Evolutionary conservation across 1,139 yeast species (phyloP), one percentile per base, ranked within the genome.

Genomic region (Pichia sp.): DNA sequence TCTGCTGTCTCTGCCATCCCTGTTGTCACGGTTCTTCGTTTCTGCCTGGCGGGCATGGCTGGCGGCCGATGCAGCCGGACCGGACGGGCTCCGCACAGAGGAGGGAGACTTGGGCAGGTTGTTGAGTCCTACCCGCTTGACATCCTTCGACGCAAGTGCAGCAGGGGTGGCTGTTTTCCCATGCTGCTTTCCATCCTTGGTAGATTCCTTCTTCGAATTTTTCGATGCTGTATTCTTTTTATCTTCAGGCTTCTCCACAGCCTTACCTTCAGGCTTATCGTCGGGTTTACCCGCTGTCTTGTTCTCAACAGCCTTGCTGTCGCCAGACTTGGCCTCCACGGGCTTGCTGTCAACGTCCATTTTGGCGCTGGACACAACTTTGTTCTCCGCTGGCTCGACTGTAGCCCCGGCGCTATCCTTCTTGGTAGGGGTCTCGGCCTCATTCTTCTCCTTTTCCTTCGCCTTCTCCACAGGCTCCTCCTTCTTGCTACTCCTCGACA

Each of bases 81-180:
- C 41, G 17, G 41, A 14, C 2, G 17, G 41, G 16, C 41, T 17
- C 17, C 44, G 34, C n/a, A 31, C 24, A 20, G 36, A 27, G 10
- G 45, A 42, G 33, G 48, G 50, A 34, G 51, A 44, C 20, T 44
- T 44, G 20, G 54, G 33, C 27, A 48, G 9, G n/a, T 20, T 36
- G 33, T 36, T n/a, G 31, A 2, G 33, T 12, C n/a, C 33, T n/a
- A 10, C 10, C 38, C 24, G 17, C 16, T 48, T 48, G 9, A 29
- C 36, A 14, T 27, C 40, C 16, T 12, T 33, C 1, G 30, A 46
- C 4, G 40, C 41, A n/a, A 40, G 38, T 3, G 48, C 27, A 6
- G 20, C 31, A 27, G 6, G 16, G 9, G 38, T 46, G 7, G 29
- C 29, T 7, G 6, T 27, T 7, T 27, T 27, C 29, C 29, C 29